Percentiles rank a stretch among this genome's conserved stretches.
phyloP scores from a whole-genome alignment of 257 asterid species.

The Nicotiana tabacum region DNA sequence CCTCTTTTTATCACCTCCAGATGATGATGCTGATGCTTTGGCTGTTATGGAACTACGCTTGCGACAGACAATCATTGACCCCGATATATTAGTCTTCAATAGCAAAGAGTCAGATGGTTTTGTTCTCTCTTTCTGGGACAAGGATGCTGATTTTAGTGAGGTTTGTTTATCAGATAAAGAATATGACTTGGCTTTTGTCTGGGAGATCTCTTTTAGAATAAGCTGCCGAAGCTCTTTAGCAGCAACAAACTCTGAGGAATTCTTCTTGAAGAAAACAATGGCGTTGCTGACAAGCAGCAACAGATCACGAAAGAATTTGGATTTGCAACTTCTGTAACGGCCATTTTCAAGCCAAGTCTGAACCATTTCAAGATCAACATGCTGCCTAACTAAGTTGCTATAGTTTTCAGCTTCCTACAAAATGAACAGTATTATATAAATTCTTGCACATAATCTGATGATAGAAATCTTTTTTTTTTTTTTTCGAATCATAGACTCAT shows the following conservation, averaged over 20 bases:
- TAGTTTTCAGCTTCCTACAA: conserved; percentile 46
- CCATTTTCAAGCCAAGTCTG: conserved; percentile 54
- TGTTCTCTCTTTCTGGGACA: conserved; percentile 37
- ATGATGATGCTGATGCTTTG: conserved; percentile 43
- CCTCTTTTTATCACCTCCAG: conserved; percentile 48
- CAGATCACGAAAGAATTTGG: conserved; percentile 65
- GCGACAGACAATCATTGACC: conserved; percentile 56
- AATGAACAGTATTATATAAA: neutral
- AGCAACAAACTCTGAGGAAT: conserved; percentile 39
- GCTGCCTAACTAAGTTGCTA: conserved; percentile 43
- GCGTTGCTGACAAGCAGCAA: conserved; percentile 65
- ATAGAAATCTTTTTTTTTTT: no score
- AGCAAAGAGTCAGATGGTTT: conserved; percentile 39
- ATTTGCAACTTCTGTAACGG: conserved; percentile 32
- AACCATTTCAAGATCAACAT: conserved; percentile 44
- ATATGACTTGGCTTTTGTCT: conserved; percentile 33
- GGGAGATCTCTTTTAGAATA: conserved; percentile 36
- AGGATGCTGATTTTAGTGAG: conserved; percentile 39
- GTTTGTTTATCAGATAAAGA: conserved; percentile 50
- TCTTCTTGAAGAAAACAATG: conserved; percentile 47
- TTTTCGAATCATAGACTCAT: no score
- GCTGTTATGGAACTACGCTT: conserved; percentile 65
- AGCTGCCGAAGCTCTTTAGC: conserved; percentile 48
- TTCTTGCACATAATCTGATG: no score
- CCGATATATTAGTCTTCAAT: conserved; percentile 51